Evolutionary conservation across 108 stramenopile genomes (phyloP).

Genomic region (Aureococcus anophagefferens): DNA sequence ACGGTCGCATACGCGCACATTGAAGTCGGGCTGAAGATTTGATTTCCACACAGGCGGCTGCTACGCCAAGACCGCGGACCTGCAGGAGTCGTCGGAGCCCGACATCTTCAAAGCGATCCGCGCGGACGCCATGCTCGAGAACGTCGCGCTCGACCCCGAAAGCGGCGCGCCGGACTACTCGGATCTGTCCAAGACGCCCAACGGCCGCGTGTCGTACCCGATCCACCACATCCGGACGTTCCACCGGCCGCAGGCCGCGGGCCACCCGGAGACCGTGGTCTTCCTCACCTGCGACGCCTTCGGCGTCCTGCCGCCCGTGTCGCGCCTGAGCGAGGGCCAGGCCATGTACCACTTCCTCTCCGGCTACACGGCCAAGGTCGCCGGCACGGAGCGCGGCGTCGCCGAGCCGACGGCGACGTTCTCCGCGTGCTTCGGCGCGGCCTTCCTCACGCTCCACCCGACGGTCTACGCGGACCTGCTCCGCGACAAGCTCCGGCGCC

Average conservation of each 20-base stretch:
- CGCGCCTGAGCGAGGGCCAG: slow-evolving; percentile 75
- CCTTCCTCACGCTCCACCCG: slow-evolving; percentile 91
- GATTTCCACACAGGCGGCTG: no score
- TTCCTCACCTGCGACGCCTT: slow-evolving; percentile 96
- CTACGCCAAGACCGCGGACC: slow-evolving; percentile 96
- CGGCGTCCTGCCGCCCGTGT: slow-evolving; percentile 92
- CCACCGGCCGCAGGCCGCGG: slow-evolving; percentile 82
- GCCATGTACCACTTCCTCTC: slow-evolving; percentile 96
- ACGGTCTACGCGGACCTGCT: slow-evolving; percentile 88
- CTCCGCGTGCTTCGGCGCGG: slow-evolving; percentile 89
- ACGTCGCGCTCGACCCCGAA: slow-evolving; percentile 58
- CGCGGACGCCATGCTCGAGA: slow-evolving; percentile 87
- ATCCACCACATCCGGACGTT: slow-evolving; percentile 83
- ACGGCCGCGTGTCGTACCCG: slow-evolving; percentile 92
- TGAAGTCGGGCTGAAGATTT: no score
- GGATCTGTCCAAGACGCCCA: slow-evolving; percentile 85
- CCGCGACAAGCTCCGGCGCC: slow-evolving; percentile 72
- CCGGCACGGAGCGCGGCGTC: slow-evolving; percentile 93
- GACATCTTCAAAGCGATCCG: slow-evolving; percentile 93
- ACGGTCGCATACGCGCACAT: no score
- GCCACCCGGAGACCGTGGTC: slow-evolving; percentile 85
- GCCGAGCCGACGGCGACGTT: slow-evolving; percentile 86
- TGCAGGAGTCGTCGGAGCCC: slow-evolving; percentile 83
- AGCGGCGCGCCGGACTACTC: slow-evolving; percentile 74
- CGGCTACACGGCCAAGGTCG: slow-evolving; percentile 97